Evolutionary conservation across 192 early-diverging fungal species (phyloP), one percentile per base, ranked within the genome.

Genomic region (Linnemannia exigua): DNA sequence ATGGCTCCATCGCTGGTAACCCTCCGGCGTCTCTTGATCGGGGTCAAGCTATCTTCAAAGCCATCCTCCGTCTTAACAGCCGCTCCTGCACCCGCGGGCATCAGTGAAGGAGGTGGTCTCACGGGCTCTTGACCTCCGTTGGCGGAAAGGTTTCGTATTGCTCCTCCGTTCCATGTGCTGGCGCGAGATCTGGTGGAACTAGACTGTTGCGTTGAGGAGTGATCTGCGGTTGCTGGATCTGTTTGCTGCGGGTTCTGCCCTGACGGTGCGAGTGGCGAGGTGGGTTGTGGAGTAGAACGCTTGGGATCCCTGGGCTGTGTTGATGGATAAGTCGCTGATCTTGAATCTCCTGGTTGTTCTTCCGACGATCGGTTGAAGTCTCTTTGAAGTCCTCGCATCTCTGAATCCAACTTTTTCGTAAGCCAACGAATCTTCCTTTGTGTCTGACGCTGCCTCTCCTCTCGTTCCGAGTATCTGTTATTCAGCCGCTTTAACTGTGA

Each of bases 401-500:
- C 58, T 33, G 58, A 63, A 11, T 28, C 58, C 28, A 63, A 15
- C 1, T 63, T 25, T 31, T 15, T 63, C 28, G 58, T 63, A 63
- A 63, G 25, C 58, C 58, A 9, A 31, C 58, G 58, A 63, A 63
- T 63, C 58, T 63, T 63, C 12, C 31, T 63, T 25, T 63, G 58
- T 22, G 28, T 31, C 58, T 25, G 58, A n/a, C 28, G 58, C 28
- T 63, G 47, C 51, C 28, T 14, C 15, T 31, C 19, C 19, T 20
- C n/a, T 14, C 61, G 67, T 15, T 35, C 22, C n/a, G 41, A 31
- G 25, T 25, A 72, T 46, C 66, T 76, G 28, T 58, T 22, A 33
- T 41, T 70, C 33, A 76, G 46, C 3, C 28, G 25, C 16, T 77
- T 66, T 70, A 76, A 66, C 80, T 76, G 66, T 46, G 20, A 7